A percentile compares a stretch with the other conserved stretches of the same genome.
These are phyloP conservation scores for Pochonia chlamydosporia DNA, from an alignment of 2,329 filamentous ascomycete species.

Conservation along the genomic window DNA sequence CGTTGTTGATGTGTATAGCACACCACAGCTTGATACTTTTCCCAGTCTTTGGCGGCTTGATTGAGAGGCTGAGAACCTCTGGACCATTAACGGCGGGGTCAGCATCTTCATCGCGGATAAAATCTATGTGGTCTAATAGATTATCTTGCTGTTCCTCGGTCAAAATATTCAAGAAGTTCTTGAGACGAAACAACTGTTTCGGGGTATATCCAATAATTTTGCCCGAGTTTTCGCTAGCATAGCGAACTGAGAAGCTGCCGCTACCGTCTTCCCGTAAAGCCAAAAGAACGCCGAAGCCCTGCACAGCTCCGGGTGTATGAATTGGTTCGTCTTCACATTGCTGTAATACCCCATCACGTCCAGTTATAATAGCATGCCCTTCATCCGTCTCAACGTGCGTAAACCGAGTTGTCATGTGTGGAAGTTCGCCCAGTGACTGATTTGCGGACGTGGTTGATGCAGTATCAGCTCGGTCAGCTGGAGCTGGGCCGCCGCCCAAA, in stretches of 20 bases:
- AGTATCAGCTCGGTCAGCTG: constrained; percentile 5
- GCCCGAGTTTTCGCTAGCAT: constrained; percentile 77
- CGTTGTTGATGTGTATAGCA: constrained; percentile 70
- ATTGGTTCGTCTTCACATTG: constrained; percentile 89
- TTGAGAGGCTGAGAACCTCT: constrained; percentile 76
- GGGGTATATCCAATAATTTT: constrained; percentile 72
- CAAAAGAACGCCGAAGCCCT: constrained; percentile 73
- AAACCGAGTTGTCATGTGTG: constrained; percentile 66
- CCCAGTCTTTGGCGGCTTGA: constrained; percentile 50
- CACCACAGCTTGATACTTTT: constrained; percentile 73
- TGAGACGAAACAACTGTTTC: constrained; percentile 65
- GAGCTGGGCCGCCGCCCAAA: not conserved
- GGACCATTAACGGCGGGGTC: constrained; percentile 72
- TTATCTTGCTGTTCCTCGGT: constrained; percentile 80
- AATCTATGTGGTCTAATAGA: constrained; percentile 79
- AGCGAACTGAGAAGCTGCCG: constrained; percentile 62
- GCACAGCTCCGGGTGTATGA: constrained; percentile 75
- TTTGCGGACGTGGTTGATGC: constrained; percentile 14
- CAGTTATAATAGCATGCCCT: constrained; percentile 79
- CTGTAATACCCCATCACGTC: constrained; percentile 66
- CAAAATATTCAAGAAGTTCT: constrained; percentile 77
- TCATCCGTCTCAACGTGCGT: constrained; percentile 70
- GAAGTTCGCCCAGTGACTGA: constrained; percentile 27
- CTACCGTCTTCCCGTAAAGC: constrained; percentile 66
- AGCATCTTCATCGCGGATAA: constrained; percentile 75